Percentiles rank a stretch among this genome's conserved stretches.
These are phyloP conservation scores for Glycine tomentella DNA, from an alignment of 306 rosid genomes.

Conservation along the genomic window DNA sequence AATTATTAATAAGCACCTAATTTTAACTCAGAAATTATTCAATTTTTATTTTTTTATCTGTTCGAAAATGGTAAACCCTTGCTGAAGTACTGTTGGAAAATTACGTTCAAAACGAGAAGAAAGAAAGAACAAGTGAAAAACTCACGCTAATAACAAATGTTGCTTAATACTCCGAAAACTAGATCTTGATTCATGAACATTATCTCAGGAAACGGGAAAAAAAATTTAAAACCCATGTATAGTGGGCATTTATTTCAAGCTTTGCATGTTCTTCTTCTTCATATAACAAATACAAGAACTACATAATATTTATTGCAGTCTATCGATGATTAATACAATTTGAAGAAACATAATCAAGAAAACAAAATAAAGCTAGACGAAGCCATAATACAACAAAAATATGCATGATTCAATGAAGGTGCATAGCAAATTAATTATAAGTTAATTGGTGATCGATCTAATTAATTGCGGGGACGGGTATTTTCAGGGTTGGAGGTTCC, in stretches of 20 bases:
- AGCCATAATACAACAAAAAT: not conserved
- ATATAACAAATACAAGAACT: not conserved
- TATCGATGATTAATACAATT: not conserved
- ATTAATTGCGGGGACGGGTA: constrained; percentile 47
- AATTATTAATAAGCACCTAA: no score
- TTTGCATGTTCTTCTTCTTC: not conserved
- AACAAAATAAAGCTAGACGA: not conserved
- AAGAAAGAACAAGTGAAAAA: no score
- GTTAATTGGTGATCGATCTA: not conserved
- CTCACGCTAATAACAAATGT: no score
- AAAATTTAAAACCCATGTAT: no score
- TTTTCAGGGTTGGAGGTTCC: constrained; percentile 48
- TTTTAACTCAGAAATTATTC: no score
- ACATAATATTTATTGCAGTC: constrained; percentile 4
- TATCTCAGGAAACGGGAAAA: no score
- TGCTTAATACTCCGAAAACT: not conserved
- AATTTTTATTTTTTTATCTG: no score
- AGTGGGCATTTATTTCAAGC: no score
- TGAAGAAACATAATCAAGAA: not conserved
- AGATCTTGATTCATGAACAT: no score
- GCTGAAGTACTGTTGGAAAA: no score
- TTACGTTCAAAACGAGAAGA: no score
- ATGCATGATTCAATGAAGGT: not conserved
- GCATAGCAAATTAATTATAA: not conserved
- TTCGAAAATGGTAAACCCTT: no score